Base-by-base conservation (phyloP, 1,139 yeast genomes). In the Yamadazyma pseudoaaseri region DNA sequence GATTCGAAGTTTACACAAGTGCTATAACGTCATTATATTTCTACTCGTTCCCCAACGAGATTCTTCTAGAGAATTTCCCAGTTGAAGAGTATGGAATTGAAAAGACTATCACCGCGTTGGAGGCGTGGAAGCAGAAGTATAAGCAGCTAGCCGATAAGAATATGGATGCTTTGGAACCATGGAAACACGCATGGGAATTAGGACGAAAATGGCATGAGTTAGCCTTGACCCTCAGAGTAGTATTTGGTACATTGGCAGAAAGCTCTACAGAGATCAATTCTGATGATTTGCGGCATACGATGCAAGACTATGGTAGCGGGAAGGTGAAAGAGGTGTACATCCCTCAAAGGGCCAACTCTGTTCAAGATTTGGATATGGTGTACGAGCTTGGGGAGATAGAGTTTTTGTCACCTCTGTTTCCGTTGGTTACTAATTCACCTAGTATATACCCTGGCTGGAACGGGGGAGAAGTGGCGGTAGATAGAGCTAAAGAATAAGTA, bases 1-100 rank as follows among this genome's bases (percentile, higher is more conserved):
- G 66, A 2, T 62, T 63, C 40, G 62, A 62, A 37, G 58, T 62
- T 2, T 62, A 59, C 42, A 62, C 67, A 6, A 48, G 54, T 11
- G 60, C 64, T 3, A 57, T 60, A 3, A 62, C 67, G 0, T 49
- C 62, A 16, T 46, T 61, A 16, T 63, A 58, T 30, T 51, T 63
- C 30, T 51, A 54, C 22, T 55, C 60, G 0, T 62, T 59, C 39
- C 65, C 68, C 2, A 32, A 39, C 16, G 42, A 46, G 16, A 42
- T 53, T 2, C 31, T 53, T 23, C 31, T 34, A 20, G 36, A 40
- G 16, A 35, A 50, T 23, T 41, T 45, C 14, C 43, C 45, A 11
- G 20, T 29, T 16, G 31, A 29, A 10, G 17, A 24, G 17, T 26
- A 28, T 11, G 20, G 30, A n/a, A 33, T 13, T 3, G 30, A 15